These are phyloP conservation scores for Gleditsia sinensis DNA, from an alignment of 306 rosid genomes.

Conservation along the genomic window DNA sequence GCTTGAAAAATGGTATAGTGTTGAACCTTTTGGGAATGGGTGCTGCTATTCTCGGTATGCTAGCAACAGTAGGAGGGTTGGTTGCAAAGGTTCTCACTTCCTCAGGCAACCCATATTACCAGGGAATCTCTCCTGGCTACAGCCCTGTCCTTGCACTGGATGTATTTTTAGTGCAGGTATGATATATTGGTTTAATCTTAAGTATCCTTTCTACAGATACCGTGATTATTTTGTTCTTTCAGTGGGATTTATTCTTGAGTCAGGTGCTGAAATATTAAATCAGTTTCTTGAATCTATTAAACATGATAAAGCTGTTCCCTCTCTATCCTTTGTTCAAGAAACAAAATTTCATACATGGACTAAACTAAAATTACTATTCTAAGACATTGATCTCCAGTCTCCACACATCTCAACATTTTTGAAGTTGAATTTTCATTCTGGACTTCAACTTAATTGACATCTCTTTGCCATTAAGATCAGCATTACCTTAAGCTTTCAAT, in stretches of 20 bases:
- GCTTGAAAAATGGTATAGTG: conserved; percentile 77
- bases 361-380: not conserved
- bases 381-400: conserved; percentile 6
- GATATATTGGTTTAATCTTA: not conserved
- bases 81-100: conserved; percentile 98
- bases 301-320: not conserved
- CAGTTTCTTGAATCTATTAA: not conserved
- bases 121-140: conserved; percentile 79
- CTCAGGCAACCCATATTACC: conserved; percentile 85
- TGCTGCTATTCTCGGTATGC: conserved; percentile 96
- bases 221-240: conserved; percentile 2
- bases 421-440: not conserved
- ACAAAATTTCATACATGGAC: not conserved
- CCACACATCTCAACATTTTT: not conserved
- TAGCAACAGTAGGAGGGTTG: conserved; percentile 88
- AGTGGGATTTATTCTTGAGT: not conserved
- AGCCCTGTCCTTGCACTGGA: conserved; percentile 96
- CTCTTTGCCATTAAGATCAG: not conserved
- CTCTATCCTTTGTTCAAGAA: not conserved
- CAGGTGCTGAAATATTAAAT: not conserved
- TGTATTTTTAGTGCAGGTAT: conserved; percentile 96
- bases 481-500: not conserved
- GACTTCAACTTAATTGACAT: not conserved
- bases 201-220: not conserved
- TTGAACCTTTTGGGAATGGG: conserved; percentile 92